Evolutionary conservation across 495 filamentous ascomycete genomes (phyloP).

Genomic region (Pseudotulostoma volvatum): DNA sequence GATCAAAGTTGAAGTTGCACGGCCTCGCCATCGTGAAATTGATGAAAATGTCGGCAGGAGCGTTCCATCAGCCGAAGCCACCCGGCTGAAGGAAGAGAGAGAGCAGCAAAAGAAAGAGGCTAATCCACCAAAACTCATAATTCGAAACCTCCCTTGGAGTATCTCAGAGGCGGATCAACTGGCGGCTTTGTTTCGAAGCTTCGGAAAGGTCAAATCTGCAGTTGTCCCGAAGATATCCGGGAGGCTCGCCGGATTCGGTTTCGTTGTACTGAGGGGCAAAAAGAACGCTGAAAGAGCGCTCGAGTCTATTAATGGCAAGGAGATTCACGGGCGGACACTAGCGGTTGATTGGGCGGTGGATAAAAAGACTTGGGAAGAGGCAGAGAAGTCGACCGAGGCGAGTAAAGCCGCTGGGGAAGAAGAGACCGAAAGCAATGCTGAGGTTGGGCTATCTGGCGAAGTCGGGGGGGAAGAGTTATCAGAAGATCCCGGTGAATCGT

Average conservation of each 20-base stretch:
- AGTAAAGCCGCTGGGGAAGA: constrained; percentile 12
- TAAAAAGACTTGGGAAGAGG: constrained; percentile 64
- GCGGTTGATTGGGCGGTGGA: constrained; percentile 96
- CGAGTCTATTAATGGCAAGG: constrained; percentile 69
- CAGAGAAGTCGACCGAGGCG: constrained; percentile 22
- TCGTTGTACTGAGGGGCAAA: constrained; percentile 71
- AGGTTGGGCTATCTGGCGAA: constrained; percentile 13
- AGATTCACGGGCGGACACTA: constrained; percentile 68
- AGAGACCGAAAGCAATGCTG: constrained; percentile 13
- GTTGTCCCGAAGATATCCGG: constrained; percentile 61
- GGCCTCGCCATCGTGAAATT: constrained; percentile 61
- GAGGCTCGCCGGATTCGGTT: constrained; percentile 75
- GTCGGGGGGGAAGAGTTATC: constrained; percentile 12
- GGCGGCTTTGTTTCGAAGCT: constrained; percentile 57
- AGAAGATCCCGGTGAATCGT: constrained; percentile 10
- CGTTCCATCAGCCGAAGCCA: constrained; percentile 27
- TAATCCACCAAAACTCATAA: constrained; percentile 69
- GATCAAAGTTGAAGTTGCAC: constrained; percentile 73
- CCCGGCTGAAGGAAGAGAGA: constrained; percentile 38
- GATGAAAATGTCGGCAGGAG: constrained; percentile 32
- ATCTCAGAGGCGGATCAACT: constrained; percentile 75
- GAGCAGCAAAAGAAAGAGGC: constrained; percentile 39
- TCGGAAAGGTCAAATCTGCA: constrained; percentile 73
- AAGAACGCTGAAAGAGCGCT: constrained; percentile 90
- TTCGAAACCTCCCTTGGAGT: constrained; percentile 92